phyloP scores from a whole-genome alignment of 805 yeast genomes.

The Suhomyces faveliae region DNA sequence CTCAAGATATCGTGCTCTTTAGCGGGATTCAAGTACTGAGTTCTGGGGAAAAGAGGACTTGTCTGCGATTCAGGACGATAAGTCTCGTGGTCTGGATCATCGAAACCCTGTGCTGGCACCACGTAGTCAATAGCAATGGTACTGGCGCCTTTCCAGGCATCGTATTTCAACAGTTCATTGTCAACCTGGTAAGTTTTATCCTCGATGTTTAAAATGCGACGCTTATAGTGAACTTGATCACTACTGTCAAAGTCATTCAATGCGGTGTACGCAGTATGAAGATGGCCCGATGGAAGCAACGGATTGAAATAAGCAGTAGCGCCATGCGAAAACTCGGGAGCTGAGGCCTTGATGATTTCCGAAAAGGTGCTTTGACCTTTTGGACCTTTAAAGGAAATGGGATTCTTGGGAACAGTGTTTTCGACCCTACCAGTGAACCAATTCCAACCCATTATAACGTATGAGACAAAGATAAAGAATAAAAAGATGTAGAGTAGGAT shows the following conservation, averaged over 20 bases:
- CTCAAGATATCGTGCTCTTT: slow-evolving; percentile 37
- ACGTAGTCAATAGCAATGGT: slow-evolving; percentile 52
- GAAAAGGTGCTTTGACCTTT: slow-evolving; percentile 14
- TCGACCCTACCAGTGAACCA: slow-evolving; percentile 26
- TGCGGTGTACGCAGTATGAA: slow-evolving; percentile 51
- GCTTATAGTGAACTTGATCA: slow-evolving; percentile 46
- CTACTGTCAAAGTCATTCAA: slow-evolving; percentile 40
- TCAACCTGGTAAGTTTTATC: slow-evolving; percentile 6
- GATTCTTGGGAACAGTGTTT: slow-evolving; percentile 22
- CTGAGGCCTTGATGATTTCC: slow-evolving; percentile 34
- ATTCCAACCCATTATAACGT: background rate
- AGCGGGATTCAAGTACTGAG: slow-evolving; percentile 53
- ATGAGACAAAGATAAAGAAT: background rate
- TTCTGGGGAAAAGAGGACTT: slow-evolving; percentile 64
- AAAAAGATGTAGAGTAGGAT: too few species aligned
- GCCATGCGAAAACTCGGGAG: slow-evolving; percentile 41
- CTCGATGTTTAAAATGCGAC: slow-evolving; percentile 36
- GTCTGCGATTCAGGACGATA: slow-evolving; percentile 47
- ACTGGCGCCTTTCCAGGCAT: slow-evolving; percentile 42
- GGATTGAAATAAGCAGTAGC: slow-evolving; percentile 46
- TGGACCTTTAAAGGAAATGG: slow-evolving; percentile 17
- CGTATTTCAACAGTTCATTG: slow-evolving; percentile 32
- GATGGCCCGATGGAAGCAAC: slow-evolving; percentile 45
- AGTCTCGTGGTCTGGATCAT: slow-evolving; percentile 23
- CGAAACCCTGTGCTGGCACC: slow-evolving; percentile 23